Base-by-base conservation (phyloP, 345 rosid genomes). In the Syzygium aromaticum region DNA sequence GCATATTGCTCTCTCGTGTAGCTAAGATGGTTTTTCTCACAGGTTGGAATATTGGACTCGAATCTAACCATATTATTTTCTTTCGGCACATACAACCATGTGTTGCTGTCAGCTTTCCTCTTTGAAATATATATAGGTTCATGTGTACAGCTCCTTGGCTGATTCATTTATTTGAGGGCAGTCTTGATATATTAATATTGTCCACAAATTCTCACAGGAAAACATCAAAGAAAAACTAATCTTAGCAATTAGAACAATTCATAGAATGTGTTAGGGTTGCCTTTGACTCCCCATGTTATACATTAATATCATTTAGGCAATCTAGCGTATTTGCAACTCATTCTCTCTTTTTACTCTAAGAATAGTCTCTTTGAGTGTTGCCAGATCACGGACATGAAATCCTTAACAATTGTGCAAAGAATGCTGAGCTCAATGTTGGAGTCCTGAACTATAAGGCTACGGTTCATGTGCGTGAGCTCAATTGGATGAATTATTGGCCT, bases 401-500 rank as follows among this genome's bases (percentile, higher is more conserved):
- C 86, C 98, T 95, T 49, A 93, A 88, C 86, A 94, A 97, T 89
- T 95, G 98, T 93, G 90, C 84, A 52, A 89, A 87, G 90, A 97
- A 94, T 85, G 89, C 93, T 43, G 83, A 89, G 56, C 91, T 94
- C 67, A 95, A 95, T 90, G 87, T 93, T 77, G 87, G 91, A 84
- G 88, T 92, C 33, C 88, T 94, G 59, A 88, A 91, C 85, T 90
- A 80, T 87, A 87, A 77, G 77, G 94, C 94, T 87, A 84, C 86
- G 17, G 88, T 96, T 86, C 85, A 89, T 91, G 95, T 96, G 27
- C 92, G 98, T 82, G 95, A 95, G 90, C 99, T 97, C 86, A 90
- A 97, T 91, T 97, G 98, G 99, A 52, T 86, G 85, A 89, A 89
- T 77, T 61, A 92, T 52, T 96, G 98, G 98, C 99, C 98, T 90